Conservation (phyloP, 345 rosid species). For the Cardiospermum halicacabum region DNA sequence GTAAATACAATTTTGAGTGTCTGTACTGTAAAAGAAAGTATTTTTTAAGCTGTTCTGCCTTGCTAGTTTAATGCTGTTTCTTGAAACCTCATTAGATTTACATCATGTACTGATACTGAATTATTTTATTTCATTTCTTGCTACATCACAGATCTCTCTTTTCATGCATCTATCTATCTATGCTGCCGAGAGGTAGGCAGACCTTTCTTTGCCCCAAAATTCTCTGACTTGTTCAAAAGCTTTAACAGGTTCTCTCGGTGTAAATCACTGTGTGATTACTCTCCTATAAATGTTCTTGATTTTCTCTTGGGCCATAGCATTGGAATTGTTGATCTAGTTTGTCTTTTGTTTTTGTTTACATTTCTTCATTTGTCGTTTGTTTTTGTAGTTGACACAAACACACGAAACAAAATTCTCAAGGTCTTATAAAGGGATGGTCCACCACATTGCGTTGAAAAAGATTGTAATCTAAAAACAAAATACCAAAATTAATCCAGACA, state of each 20-base stretch:
- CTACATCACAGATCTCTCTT: constrained; percentile 34
- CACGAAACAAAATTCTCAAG: no score
- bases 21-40: not conserved
- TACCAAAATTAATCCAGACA: no score
- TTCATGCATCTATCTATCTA: constrained; percentile 55
- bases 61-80: not conserved
- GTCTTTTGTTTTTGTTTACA: no score
- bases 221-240: constrained; percentile 44
- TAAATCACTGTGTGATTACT: no score
- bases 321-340: no score
- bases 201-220: constrained; percentile 35
- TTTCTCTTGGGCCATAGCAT: no score
- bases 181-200: constrained; percentile 44
- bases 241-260: constrained; percentile 35
- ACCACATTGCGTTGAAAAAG: no score
- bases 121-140: not conserved
- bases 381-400: no score
- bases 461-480: no score
- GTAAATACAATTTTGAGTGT: not conserved
- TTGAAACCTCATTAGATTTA: not conserved
- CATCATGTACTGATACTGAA: not conserved
- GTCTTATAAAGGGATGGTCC: no score
- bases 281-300: no score
- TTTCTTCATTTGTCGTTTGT: no score
- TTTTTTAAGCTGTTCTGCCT: not conserved